phyloP scores from a whole-genome alignment of 2,329 filamentous ascomycete genomes.

The Phaeosphaeriaceae sp. region DNA sequence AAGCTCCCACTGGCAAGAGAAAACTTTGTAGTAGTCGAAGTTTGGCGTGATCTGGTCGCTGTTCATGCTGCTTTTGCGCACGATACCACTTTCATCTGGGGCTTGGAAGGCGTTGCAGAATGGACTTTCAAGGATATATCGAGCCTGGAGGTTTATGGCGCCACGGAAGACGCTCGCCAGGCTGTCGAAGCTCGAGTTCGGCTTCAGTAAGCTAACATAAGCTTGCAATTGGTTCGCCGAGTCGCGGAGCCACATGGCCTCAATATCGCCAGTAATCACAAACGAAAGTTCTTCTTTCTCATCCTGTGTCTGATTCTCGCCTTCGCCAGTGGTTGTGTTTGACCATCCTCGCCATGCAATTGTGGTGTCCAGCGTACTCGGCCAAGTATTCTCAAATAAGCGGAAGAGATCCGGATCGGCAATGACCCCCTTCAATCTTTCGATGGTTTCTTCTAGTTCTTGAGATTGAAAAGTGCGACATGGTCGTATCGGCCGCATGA shows the following conservation, averaged over 20 bases:
- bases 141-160: conserved; percentile 73
- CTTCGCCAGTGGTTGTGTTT: conserved; percentile 49
- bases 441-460: conserved; percentile 51
- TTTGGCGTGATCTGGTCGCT: conserved; percentile 52
- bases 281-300: conserved; percentile 61
- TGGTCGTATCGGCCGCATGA: conserved; percentile 50
- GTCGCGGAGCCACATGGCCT: conserved; percentile 62
- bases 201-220: conserved; percentile 65
- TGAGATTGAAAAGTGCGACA: conserved; percentile 56
- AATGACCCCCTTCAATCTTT: conserved; percentile 46
- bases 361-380: conserved; percentile 79
- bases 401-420: conserved; percentile 67
- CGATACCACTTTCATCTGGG: conserved; percentile 54
- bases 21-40: conserved; percentile 55
- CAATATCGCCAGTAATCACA: conserved; percentile 65
- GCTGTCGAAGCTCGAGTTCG: conserved; percentile 53
- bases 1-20: conserved; percentile 62
- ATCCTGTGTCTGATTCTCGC: conserved; percentile 5
- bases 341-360: conserved; percentile 70
- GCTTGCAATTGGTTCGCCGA: conserved; percentile 74
- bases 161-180: conserved; percentile 72
- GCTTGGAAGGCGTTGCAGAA: conserved; percentile 63
- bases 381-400: conserved; percentile 75
- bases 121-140: conserved; percentile 68
- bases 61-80: conserved; percentile 44